phyloP scores from a whole-genome alignment of 331 rosid genomes.

The Quercus tomentella region DNA sequence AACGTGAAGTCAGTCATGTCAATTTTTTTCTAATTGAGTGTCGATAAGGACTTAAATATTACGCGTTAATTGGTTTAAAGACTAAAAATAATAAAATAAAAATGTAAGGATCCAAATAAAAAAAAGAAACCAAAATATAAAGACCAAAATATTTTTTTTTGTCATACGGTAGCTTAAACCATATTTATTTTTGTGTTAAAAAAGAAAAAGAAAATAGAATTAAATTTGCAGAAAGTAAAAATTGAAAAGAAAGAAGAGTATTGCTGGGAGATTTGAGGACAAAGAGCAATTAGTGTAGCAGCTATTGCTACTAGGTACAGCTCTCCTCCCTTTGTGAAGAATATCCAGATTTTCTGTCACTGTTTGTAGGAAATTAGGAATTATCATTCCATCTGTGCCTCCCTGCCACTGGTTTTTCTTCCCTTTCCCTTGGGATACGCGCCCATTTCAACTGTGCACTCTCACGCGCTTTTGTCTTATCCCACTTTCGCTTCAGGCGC shows the following conservation, averaged over 20 bases:
- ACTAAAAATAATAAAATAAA: too few relatives aligned
- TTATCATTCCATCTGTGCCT: slow-evolving; percentile 1
- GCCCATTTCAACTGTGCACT: not conserved
- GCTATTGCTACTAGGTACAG: not conserved
- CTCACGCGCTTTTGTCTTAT: not conserved
- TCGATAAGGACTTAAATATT: too few relatives aligned
- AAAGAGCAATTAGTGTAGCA: slow-evolving; percentile 21
- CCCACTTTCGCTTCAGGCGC: not conserved
- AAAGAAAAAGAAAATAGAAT: not conserved
- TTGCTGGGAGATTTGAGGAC: slow-evolving; percentile 7
- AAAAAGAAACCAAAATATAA: too few relatives aligned
- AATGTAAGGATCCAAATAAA: too few relatives aligned
- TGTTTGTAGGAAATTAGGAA: slow-evolving; percentile 16
- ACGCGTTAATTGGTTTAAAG: too few relatives aligned
- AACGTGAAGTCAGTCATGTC: too few relatives aligned
- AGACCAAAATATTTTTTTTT: too few relatives aligned
- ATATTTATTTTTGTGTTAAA: too few relatives aligned
- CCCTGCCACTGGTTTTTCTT: too few relatives aligned
- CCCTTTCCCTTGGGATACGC: not conserved
- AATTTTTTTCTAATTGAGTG: too few relatives aligned
- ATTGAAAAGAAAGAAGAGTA: not conserved
- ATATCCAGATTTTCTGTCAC: slow-evolving; percentile 9
- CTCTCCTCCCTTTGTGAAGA: not conserved
- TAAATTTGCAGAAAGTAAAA: not conserved
- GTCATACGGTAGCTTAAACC: too few relatives aligned